Evolutionary conservation across 1,284 basidiomycete species (phyloP), one percentile per base, ranked within the genome.

Genomic region (Ceratorhiza oryzae-sativae): DNA sequence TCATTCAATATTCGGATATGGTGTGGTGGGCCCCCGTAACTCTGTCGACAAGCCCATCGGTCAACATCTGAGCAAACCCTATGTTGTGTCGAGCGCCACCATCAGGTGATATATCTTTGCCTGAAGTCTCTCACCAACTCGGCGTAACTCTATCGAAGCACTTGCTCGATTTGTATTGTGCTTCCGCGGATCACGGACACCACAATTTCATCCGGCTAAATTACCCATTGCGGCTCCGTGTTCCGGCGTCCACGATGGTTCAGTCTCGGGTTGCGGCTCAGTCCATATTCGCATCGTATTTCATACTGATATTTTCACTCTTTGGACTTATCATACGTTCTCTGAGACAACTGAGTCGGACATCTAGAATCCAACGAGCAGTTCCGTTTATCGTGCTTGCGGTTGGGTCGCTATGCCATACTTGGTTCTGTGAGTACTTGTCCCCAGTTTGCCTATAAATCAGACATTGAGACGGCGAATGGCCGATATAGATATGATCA

Each of bases 351-450:
- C 73, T 72, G 71, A 45, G 48, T 51, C 30, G 30, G 30, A 41
- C 71, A 68, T 39, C 70, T 78, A 8, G 20, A 71, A 72, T 18
- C 76, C 77, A 9, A 73, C 60, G 53, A 75, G 74, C 51, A 62
- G 72, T n/a, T 59, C 73, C 65, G 48, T 79, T 32, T 84, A 82
- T 74, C 65, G 75, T n/a, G 73, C 75, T 87, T 39, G 77, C 84
- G 0, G 3, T 82, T 10, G 78, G 72, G 3, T 86, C 85, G 8
- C 81, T 86, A 63, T 77, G 73, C 2, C 83, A 84, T 75, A 89
- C 88, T n/a, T 89, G 88, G 88, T 86, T 83, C 72, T 88, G 88
- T 89, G 76, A 81, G 87, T 83, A n/a, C 20, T 20, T 46, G 42
- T 45, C 18, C 46, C 45, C 46, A 36, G 9, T 25, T 67, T 55